A percentile compares a stretch with the other conserved stretches of the same genome.
phyloP scores from a whole-genome alignment of 2,329 filamentous ascomycete genomes.

The Nothopassalora personata region DNA sequence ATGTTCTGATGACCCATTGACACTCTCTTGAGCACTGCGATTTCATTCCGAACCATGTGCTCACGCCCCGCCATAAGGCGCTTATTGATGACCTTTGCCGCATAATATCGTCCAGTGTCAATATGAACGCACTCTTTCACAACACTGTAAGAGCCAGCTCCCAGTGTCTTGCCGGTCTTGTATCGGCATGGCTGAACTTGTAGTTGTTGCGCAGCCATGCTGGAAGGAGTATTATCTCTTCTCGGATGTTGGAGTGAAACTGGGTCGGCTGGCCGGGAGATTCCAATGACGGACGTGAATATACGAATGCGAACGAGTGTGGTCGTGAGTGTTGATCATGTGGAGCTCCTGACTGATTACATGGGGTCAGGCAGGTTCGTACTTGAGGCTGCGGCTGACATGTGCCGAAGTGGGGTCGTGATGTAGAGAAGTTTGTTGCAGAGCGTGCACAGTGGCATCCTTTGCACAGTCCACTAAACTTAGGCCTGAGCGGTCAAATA shows the following conservation, averaged over 20 bases:
- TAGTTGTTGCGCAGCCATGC: constrained; percentile 27
- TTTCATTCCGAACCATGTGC: constrained; percentile 99
- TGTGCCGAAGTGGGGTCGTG: constrained; percentile 2
- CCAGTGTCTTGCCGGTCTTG: constrained; percentile 96
- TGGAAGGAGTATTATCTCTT: not conserved
- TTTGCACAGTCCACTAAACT: no score
- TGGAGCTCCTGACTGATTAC: not conserved
- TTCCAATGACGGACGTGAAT: not conserved
- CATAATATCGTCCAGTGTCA: constrained; percentile 95
- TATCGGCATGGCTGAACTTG: constrained; percentile 93
- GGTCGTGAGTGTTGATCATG: not conserved
- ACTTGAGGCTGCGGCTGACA: constrained; percentile 3
- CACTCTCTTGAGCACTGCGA: constrained; percentile 94
- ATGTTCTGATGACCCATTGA: constrained; percentile 99
- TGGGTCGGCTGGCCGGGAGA: not conserved
- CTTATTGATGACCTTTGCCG: constrained; percentile 99
- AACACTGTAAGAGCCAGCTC: constrained; percentile 94
- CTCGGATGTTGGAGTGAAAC: not conserved
- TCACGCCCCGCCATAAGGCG: constrained; percentile 93
- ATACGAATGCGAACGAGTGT: not conserved
- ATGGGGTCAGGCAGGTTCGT: not conserved
- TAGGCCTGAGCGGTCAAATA: no score
- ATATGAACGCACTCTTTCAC: constrained; percentile 99
- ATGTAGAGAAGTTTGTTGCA: no score
- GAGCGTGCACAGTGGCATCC: no score